phyloP scores from a whole-genome alignment of 2,329 filamentous ascomycete species.

The Aspergillus candidus region DNA sequence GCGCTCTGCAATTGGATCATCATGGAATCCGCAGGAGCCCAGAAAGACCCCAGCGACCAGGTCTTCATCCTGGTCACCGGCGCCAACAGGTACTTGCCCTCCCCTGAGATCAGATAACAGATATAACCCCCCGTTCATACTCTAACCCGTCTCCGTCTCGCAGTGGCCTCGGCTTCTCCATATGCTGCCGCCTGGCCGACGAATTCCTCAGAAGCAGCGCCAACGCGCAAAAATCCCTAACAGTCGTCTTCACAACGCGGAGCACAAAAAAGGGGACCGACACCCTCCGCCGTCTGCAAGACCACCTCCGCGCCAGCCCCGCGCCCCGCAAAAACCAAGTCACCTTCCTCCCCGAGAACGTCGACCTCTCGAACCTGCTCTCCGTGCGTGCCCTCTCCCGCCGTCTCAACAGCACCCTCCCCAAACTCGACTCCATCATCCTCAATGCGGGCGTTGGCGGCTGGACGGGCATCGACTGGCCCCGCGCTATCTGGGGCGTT shows the following conservation, averaged over 20 bases:
- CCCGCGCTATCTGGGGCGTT: conserved; percentile 49
- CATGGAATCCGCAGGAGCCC: conserved; percentile 10
- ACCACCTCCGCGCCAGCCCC: conserved; percentile 50
- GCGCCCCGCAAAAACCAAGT: conserved; percentile 33
- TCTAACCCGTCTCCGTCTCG: neutral
- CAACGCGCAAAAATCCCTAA: conserved; percentile 57
- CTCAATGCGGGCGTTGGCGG: conserved; percentile 87
- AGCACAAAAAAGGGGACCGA: conserved; percentile 65
- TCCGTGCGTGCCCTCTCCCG: conserved; percentile 51
- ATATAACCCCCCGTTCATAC: neutral
- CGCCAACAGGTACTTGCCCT: conserved; percentile 67
- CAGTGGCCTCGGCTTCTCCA: conserved; percentile 82
- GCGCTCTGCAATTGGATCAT: conserved; percentile 1
- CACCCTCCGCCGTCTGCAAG: conserved; percentile 60
- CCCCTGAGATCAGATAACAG: neutral
- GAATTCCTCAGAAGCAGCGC: conserved; percentile 72
- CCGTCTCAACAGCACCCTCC: conserved; percentile 47
- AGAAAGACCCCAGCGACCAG: conserved; percentile 16
- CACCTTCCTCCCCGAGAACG: conserved; percentile 49
- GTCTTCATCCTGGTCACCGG: conserved; percentile 67
- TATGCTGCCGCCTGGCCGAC: conserved; percentile 78
- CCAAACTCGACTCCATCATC: conserved; percentile 70
- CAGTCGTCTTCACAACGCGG: conserved; percentile 79
- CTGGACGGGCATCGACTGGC: conserved; percentile 74
- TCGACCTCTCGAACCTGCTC: conserved; percentile 53